These are phyloP conservation scores for Chrysoporthe deuterocubensis DNA, from an alignment of 2,329 filamentous ascomycete genomes.

Conservation along the genomic window DNA sequence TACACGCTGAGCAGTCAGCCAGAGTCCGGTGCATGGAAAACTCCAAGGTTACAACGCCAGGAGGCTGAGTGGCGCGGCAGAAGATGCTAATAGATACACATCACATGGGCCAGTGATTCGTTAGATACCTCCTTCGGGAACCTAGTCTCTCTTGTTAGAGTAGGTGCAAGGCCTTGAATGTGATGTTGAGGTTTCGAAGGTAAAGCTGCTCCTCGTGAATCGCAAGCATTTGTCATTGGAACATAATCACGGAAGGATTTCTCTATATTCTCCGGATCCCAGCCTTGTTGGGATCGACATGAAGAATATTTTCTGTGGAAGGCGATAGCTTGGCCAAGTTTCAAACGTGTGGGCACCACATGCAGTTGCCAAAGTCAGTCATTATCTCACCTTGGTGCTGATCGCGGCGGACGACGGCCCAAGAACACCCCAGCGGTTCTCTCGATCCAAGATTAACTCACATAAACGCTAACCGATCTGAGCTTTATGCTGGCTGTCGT, in stretches of 20 bases:
- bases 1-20: not conserved
- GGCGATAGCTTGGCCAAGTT: not conserved
- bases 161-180: not conserved
- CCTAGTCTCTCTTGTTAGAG: not conserved
- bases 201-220: not conserved
- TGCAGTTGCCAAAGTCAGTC: slow-evolving; percentile 1
- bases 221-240: not conserved
- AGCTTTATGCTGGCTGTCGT: not conserved
- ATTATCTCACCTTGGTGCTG: not conserved
- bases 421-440: not conserved
- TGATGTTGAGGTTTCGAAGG: not conserved
- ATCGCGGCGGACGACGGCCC: not conserved
- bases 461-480: not conserved
- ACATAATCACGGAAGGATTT: not conserved
- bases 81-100: not conserved
- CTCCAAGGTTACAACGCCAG: not conserved
- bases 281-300: not conserved
- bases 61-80: not conserved
- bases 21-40: not conserved
- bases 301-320: not conserved
- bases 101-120: not conserved
- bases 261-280: not conserved
- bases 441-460: not conserved
- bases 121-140: not conserved
- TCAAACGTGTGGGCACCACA: not conserved